phyloP scores from a whole-genome alignment of 2,329 filamentous ascomycete genomes.

The Alternaria novae-zelandiae region DNA sequence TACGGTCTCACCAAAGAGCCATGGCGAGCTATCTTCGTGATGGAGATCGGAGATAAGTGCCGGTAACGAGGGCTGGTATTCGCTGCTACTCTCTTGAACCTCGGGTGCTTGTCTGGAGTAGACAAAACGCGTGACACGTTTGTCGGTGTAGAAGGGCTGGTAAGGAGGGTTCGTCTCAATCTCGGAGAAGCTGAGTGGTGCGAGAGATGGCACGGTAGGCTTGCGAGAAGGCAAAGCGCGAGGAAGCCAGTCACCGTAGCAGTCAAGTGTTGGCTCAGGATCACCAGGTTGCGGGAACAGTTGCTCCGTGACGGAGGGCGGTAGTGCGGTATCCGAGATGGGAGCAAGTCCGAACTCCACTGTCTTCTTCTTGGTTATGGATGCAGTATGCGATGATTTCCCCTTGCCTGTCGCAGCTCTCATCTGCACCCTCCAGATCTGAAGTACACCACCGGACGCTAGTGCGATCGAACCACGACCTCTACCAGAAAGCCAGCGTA shows the following conservation, averaged over 20 bases:
- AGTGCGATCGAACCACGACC: constrained; percentile 69
- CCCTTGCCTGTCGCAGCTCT: constrained; percentile 53
- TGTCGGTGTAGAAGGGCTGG: constrained; percentile 93
- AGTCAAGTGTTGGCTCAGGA: constrained; percentile 24
- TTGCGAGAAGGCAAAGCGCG: constrained; percentile 38
- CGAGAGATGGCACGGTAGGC: constrained; percentile 46
- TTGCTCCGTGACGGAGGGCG: constrained; percentile 39
- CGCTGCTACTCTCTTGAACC: constrained; percentile 30
- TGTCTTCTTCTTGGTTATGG: constrained; percentile 63
- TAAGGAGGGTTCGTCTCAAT: constrained; percentile 96
- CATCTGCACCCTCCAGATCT: constrained; percentile 66
- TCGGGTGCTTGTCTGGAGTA: constrained; percentile 54
- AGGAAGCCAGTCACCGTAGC: constrained; percentile 46
- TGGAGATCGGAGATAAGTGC: constrained; percentile 39
- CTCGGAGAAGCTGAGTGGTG: constrained; percentile 71
- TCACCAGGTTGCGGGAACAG: constrained; percentile 39
- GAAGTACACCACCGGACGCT: constrained; percentile 69
- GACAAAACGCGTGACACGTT: constrained; percentile 78
- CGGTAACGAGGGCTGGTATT: constrained; percentile 27
- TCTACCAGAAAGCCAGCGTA: constrained; percentile 69
- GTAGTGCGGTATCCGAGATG: constrained; percentile 63
- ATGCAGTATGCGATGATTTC: constrained; percentile 49
- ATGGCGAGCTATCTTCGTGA: constrained; percentile 47
- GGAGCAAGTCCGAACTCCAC: constrained; percentile 71
- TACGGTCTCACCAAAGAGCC: constrained; percentile 62